Evolutionary conservation across 495 filamentous ascomycete genomes (phyloP), one percentile per base, ranked within the genome.

Genomic region (Sporormia fimetaria): DNA sequence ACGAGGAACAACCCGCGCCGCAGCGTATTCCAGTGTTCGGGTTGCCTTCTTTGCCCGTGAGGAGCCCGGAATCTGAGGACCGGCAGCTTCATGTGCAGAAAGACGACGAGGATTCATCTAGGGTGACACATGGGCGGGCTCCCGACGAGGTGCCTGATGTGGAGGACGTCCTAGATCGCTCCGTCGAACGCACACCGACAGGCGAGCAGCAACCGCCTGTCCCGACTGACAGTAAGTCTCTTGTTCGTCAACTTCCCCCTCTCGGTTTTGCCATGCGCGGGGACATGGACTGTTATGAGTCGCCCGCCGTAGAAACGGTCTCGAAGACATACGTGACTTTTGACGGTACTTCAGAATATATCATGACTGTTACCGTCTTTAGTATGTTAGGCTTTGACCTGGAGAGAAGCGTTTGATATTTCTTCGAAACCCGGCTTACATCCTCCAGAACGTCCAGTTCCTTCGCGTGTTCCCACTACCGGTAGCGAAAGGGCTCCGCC

Each of bases 11-110:
- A 10, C 58, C 64, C 3, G 23, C 46, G 17, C 62, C 70, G 10
- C 78, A 80, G 43, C 81, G 82, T n/a, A 69, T 90, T 17, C 79
- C 81, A 12, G 75, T 84, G 63, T 78, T 87, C 66, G 73, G 78
- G 15, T 61, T 87, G 47, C 81, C 81, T 17, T 81, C 83, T 12
- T 75, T 92, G 73, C 45, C 51, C 32, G 49, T 47, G 33, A 42
- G 31, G 28, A 64, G 61, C 40, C 58, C 64, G n/a, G 57, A 67
- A 27, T 49, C 57, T 1, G 60, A 60, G 21, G 58, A 60, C 15
- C 54, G 63, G 11, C 52, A 52, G 21, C 49, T 57, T 36, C 55
- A 52, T 26, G 54, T 63, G 42, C 55, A 52, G 7, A 56, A 55
- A 25, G 55, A 57, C 14, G 44, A 58, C 11, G 52, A 52, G 6